These are phyloP conservation scores for Emergomyces africanus DNA, from an alignment of 2,329 filamentous ascomycete genomes.

Conservation along the genomic window DNA sequence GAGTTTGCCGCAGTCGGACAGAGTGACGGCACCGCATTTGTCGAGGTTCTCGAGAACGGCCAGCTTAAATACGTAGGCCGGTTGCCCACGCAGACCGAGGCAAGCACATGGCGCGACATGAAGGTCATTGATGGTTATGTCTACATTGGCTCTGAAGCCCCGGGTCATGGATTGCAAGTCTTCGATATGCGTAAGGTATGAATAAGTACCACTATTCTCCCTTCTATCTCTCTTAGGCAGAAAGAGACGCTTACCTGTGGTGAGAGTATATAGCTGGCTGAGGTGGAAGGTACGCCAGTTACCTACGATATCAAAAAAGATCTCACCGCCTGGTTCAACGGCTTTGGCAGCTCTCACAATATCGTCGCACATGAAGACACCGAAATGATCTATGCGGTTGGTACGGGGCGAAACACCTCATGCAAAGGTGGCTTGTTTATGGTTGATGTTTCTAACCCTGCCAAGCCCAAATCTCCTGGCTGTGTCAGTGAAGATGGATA, in stretches of 20 bases:
- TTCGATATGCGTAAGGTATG: conserved; percentile 46
- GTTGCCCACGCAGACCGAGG: conserved; percentile 30
- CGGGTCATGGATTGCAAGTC: conserved; percentile 46
- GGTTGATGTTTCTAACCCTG: conserved; percentile 43
- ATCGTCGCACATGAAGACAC: conserved; percentile 41
- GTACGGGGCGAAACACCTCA: conserved; percentile 30
- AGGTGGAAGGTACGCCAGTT: conserved; percentile 32
- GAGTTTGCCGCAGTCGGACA: conserved; percentile 40
- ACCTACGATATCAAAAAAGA: conserved; percentile 33
- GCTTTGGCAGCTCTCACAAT: conserved; percentile 39
- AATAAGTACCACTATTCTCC: background rate
- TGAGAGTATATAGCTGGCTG: conserved; percentile 28
- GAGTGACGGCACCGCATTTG: conserved; percentile 39
- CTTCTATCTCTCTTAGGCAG: background rate
- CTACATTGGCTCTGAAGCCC: conserved; percentile 33
- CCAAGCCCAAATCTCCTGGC: conserved; percentile 41
- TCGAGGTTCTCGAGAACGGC: conserved; percentile 35
- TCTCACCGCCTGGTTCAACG: conserved; percentile 30
- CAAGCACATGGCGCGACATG: conserved; percentile 26
- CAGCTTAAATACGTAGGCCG: conserved; percentile 36
- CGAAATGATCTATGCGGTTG: conserved; percentile 38
- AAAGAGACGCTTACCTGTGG: background rate
- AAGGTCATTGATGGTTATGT: conserved; percentile 29
- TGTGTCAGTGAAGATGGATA: conserved; percentile 46
- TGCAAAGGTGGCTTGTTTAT: conserved; percentile 47